Evolutionary conservation across 306 rosid genomes (phyloP).

Genomic region (Lathyrus aphaca): DNA sequence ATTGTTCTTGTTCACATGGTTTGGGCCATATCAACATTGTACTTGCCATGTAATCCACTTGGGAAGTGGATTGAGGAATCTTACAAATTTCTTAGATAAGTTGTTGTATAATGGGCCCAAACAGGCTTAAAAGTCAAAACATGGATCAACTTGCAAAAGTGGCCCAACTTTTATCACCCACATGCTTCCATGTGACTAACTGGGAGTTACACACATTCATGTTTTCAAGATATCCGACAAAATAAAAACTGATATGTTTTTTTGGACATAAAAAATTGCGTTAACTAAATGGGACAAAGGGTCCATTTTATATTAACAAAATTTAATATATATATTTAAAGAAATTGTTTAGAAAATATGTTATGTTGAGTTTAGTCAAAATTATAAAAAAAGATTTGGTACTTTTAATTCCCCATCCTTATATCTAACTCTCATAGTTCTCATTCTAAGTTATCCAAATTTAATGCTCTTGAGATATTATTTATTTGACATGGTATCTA

Average conservation of each 20-base stretch:
- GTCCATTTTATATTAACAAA: too few relatives aligned
- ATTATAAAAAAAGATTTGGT: too few relatives aligned
- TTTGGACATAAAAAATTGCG: too few relatives aligned
- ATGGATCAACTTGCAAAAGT: constrained; percentile 26
- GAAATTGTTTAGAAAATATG: too few relatives aligned
- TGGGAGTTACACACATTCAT: neutral
- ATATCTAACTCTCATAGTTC: too few relatives aligned
- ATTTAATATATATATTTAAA: too few relatives aligned
- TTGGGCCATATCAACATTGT: neutral
- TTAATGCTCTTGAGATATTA: too few relatives aligned
- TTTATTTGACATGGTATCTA: too few relatives aligned
- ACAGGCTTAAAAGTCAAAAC: constrained; percentile 40
- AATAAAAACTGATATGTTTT: neutral
- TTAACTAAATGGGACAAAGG: too few relatives aligned
- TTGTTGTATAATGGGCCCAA: constrained; percentile 34
- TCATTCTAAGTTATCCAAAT: too few relatives aligned
- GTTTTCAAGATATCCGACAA: constrained; percentile 15
- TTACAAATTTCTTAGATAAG: constrained; percentile 8
- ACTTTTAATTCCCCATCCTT: too few relatives aligned
- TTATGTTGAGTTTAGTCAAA: too few relatives aligned
- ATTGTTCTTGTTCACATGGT: neutral
- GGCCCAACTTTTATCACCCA: constrained; percentile 38
- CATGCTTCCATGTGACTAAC: constrained; percentile 43
- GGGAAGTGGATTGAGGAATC: constrained; percentile 45
- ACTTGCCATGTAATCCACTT: constrained; percentile 4